Conservation (phyloP, 306 rosid genomes). For the Fragaria iinumae region DNA sequence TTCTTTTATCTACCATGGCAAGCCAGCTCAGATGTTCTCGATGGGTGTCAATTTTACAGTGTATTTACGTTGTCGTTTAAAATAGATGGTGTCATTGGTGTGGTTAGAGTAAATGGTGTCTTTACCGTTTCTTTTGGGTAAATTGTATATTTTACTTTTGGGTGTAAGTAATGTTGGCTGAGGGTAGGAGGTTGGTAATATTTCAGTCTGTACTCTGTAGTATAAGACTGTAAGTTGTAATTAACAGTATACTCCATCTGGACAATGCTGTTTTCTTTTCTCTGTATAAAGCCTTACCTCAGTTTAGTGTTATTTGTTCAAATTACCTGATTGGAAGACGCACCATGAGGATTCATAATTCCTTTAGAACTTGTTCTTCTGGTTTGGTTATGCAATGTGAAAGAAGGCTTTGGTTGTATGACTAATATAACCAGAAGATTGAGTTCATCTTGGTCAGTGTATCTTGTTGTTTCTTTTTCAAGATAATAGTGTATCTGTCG, state of each 20-base stretch:
- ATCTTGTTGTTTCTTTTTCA: neutral
- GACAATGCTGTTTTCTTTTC: neutral
- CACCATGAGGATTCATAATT: neutral
- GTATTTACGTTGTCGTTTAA: neutral
- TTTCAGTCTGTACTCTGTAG: conserved; percentile 13
- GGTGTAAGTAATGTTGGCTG: neutral
- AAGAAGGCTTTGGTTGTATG: neutral
- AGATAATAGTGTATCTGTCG: neutral
- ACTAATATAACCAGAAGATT: neutral
- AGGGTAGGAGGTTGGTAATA: neutral
- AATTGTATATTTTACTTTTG: neutral
- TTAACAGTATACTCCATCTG: too few species aligned
- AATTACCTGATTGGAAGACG: neutral
- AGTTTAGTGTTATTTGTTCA: neutral
- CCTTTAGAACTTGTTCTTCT: neutral
- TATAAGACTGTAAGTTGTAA: neutral
- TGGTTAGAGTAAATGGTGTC: neutral
- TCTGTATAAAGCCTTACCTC: neutral
- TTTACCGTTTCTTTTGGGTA: neutral
- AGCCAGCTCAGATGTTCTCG: conserved; percentile 6
- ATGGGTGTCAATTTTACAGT: conserved; percentile 2
- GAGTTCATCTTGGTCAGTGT: neutral
- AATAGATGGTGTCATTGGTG: neutral
- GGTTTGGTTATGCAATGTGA: neutral
- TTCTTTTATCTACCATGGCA: neutral